phyloP scores from a whole-genome alignment of 2,329 filamentous ascomycete genomes.

The Trichoderma cornu-damae region DNA sequence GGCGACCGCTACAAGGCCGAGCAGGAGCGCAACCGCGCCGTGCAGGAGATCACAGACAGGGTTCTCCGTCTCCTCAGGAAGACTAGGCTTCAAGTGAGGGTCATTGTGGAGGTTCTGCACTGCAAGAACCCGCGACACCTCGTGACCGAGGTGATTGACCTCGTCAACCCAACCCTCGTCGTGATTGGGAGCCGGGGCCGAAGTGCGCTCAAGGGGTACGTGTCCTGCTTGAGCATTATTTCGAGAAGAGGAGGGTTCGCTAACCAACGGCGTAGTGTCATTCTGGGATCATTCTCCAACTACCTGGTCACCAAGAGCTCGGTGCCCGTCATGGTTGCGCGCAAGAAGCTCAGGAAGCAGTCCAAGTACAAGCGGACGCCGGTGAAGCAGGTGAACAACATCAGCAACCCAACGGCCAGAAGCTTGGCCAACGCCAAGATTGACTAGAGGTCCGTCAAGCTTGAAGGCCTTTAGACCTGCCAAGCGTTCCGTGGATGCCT shows the following conservation, averaged over 20 bases:
- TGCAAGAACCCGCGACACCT: slow-evolving; percentile 97
- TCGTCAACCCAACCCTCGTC: slow-evolving; percentile 83
- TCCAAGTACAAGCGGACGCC: slow-evolving; percentile 67
- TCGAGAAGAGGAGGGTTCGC: slow-evolving; percentile 20
- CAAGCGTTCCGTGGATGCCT: not conserved
- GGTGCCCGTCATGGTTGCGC: slow-evolving; percentile 94
- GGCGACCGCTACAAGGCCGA: slow-evolving; percentile 58
- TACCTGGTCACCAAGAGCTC: slow-evolving; percentile 96
- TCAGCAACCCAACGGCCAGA: slow-evolving; percentile 62
- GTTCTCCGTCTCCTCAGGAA: slow-evolving; percentile 84
- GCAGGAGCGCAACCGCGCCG: slow-evolving; percentile 72
- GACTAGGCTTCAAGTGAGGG: slow-evolving; percentile 84
- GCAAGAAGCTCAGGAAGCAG: slow-evolving; percentile 84
- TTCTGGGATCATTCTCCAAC: slow-evolving; percentile 94
- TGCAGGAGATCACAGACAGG: slow-evolving; percentile 77
- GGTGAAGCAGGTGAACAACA: slow-evolving; percentile 73
- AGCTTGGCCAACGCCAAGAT: slow-evolving; percentile 69
- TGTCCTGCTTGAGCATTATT: slow-evolving; percentile 22
- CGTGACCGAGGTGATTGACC: slow-evolving; percentile 95
- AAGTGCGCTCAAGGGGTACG: slow-evolving; percentile 88
- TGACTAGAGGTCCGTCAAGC: slow-evolving; percentile 44
- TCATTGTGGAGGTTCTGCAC: slow-evolving; percentile 93
- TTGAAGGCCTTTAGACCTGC: not conserved
- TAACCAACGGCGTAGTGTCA: slow-evolving; percentile 58
- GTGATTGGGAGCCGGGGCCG: slow-evolving; percentile 88